Evolutionary conservation across 306 rosid species (phyloP), one percentile per base, ranked within the genome.

Genomic region (Castanea crenata): DNA sequence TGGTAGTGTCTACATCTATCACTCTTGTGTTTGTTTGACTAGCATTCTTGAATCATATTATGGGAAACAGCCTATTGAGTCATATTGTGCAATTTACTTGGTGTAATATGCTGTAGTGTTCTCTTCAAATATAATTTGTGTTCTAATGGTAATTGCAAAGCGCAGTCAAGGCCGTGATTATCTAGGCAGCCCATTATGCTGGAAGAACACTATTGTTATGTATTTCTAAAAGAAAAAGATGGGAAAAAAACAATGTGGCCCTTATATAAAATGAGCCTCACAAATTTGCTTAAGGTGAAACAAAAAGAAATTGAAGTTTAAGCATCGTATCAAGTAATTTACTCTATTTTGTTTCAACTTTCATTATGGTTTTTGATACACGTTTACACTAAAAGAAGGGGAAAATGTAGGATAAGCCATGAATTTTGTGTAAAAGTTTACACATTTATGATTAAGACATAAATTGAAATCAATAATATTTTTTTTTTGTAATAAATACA

Each of bases 1-100:
- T 96, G 99, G 99, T 96, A 96, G 69, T 68, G 38, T 81, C 78
- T 20, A 6, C 59, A 73, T 80, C 78, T 78, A 77, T 69, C 27
- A 69, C 75, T 85, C 78, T 76, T 77, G 78, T 57, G 74, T 71
- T 71, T 61, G 76, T 78, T 85, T 67, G 68, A 79, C 55, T 80
- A 57, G 55, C 76, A 19, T 58, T 49, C 23, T 84, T 79, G 69
- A 76, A 34, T 5, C n/a, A 10, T 49, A 19, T 35, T 9, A 67
- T 67, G 72, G 29, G 31, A 63, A 63, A 63, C 38, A 18, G 27
- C 49, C 72, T 35, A 14, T 35, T 68, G 35, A n/a, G 52, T 68
- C 25, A 38, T 65, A 38, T 31, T 65, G 21, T 32, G 46, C 23
- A 31, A 31, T 68, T 35, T 35, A 9, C 29, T 68, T 35, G 6